Percentiles rank a stretch among this genome's conserved stretches.
These are phyloP conservation scores for Vaccinium vitisidaea DNA, from an alignment of 148 eudicot genomes.

Conservation along the genomic window DNA sequence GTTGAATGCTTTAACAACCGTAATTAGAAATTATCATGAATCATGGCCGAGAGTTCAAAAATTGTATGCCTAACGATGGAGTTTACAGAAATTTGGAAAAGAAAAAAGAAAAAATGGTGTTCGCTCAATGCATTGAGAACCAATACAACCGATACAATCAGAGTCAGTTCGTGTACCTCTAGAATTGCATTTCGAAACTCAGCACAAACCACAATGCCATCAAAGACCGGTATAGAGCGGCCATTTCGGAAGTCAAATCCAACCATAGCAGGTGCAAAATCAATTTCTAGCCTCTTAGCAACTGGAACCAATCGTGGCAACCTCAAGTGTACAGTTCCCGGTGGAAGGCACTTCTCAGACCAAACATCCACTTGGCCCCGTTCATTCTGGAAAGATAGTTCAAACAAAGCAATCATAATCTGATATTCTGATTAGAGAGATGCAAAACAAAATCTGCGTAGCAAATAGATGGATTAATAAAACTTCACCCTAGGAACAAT, in stretches of 20 bases:
- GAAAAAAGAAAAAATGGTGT: not conserved
- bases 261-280: conserved; percentile 98
- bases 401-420: conserved; percentile 10
- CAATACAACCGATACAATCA: conserved; percentile 5
- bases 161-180: conserved; percentile 49
- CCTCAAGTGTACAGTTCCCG: conserved; percentile 92
- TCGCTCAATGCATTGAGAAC: not conserved
- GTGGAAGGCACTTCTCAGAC: conserved; percentile 99
- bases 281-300: conserved; percentile 71
- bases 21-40: not conserved
- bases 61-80: not conserved
- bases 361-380: conserved; percentile 98
- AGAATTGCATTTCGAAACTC: conserved; percentile 78
- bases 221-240: conserved; percentile 73
- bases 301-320: conserved; percentile 68
- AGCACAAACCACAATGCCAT: conserved; percentile 89
- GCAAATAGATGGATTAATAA: not conserved
- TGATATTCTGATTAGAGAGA: not conserved
- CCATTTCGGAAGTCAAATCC: conserved; percentile 96
- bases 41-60: not conserved
- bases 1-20: too few relatives aligned
- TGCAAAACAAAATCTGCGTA: not conserved
- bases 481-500: conserved; percentile 82
- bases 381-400: conserved; percentile 59
- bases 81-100: not conserved